Evolutionary conservation across 75 land plant species (phyloP), one percentile per base, ranked within the genome.

Genomic region (Isoetes taiwanensis): DNA sequence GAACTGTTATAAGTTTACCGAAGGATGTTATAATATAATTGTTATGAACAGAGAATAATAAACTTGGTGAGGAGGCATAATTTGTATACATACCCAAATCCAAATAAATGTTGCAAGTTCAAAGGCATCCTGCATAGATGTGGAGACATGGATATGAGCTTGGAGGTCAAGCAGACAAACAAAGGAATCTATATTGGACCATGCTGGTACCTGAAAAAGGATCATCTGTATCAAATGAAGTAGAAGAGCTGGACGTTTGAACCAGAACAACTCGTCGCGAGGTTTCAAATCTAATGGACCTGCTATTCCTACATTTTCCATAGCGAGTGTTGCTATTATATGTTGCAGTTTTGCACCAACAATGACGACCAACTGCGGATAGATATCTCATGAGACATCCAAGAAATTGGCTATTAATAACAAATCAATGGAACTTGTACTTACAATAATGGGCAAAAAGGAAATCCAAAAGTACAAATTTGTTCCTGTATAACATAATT

Each of bases 61-160:
- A 46, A 46, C 11, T 46, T n/a, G n/a, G n/a, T n/a, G n/a, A n/a
- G n/a, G n/a, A n/a, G n/a, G n/a, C n/a, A n/a, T n/a, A n/a, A n/a
- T n/a, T n/a, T n/a, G n/a, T 8, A 46, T 46, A n/a, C 50, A 19
- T 19, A 46, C 50, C 50, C 50, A 46, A 8, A 46, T 23, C 50
- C 50, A 46, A 23, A 37, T 9, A 14, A 37, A 37, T 9, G 14
- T 9, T 14, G 38, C 50, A 4, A 46, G 50, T 23, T 46, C 50
- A 46, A 46, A 46, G 4, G 50, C 50, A 46, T 46, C 25, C 50
- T 46, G n/a, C n/a, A n/a, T n/a, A n/a, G n/a, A 46, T 4, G n/a
- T 3, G 16, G 16, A 46, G n/a, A n/a, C n/a, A n/a, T n/a, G n/a
- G n/a, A n/a, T n/a, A n/a, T n/a, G n/a, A n/a, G n/a, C n/a, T n/a